A percentile compares a stretch with the other conserved stretches of the same genome.
phyloP scores from a whole-genome alignment of 805 yeast genomes.

The Yarrowia yakushimensis region DNA sequence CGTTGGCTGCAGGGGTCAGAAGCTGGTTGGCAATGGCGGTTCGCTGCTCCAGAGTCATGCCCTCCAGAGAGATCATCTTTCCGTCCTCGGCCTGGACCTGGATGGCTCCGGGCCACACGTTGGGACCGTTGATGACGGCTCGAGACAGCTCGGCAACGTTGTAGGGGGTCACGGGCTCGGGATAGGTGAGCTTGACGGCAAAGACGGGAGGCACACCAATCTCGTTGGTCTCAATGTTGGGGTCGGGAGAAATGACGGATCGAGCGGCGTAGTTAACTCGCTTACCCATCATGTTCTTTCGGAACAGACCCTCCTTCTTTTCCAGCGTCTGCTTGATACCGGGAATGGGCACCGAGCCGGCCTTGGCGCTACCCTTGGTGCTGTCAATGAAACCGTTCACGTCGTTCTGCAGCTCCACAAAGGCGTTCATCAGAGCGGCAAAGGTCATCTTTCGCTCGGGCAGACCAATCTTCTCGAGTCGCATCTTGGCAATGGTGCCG shows the following conservation, averaged over 20 bases:
- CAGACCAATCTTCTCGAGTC: constrained; percentile 56
- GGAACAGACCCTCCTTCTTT: constrained; percentile 96
- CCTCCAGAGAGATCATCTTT: constrained; percentile 68
- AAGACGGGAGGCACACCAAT: constrained; percentile 99
- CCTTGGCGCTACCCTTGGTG: constrained; percentile 70
- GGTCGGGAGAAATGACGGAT: constrained; percentile 98
- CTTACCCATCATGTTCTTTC: constrained; percentile 99
- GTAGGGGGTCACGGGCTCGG: constrained; percentile 94
- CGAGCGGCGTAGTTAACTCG: constrained; percentile 99
- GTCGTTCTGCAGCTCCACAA: constrained; percentile 91
- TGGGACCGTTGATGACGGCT: constrained; percentile 97
- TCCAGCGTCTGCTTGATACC: constrained; percentile 97
- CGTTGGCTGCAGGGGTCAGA: constrained; percentile 65
- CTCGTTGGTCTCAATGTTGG: constrained; percentile 94
- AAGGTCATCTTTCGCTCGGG: constrained; percentile 71
- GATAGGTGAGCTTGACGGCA: constrained; percentile 91
- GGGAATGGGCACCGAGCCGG: constrained; percentile 74
- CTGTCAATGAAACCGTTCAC: constrained; percentile 92
- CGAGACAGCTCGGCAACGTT: constrained; percentile 86
- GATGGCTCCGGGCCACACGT: constrained; percentile 97
- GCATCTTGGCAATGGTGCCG: constrained; percentile 66
- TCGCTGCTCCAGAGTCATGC: constrained; percentile 91
- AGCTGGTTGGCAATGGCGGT: constrained; percentile 92
- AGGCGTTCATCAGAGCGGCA: constrained; percentile 90
- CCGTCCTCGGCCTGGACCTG: constrained; percentile 97